Percentiles rank a stretch among this genome's conserved stretches.
Evolutionary conservation across 108 stramenopile species (phyloP).

Genomic region (Schizochytrium sp.): DNA sequence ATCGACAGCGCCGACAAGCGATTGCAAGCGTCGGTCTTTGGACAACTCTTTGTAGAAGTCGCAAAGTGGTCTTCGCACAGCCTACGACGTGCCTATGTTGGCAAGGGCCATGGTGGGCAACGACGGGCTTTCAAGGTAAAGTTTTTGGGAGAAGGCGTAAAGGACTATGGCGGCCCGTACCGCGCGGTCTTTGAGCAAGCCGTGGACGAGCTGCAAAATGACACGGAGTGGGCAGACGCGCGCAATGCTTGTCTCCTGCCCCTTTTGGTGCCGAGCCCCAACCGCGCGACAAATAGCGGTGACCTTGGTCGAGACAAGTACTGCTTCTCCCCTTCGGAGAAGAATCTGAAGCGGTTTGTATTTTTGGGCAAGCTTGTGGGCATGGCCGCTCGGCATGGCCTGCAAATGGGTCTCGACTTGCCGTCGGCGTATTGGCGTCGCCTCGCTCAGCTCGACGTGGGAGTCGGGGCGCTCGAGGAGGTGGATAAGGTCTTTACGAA

Average conservation of each 20-base stretch:
- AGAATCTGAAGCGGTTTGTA: conserved; percentile 62
- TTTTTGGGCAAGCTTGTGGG: conserved; percentile 86
- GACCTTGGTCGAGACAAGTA: conserved; percentile 46
- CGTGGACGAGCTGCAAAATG: conserved; percentile 60
- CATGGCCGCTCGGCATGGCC: conserved; percentile 75
- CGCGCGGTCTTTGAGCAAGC: conserved; percentile 88
- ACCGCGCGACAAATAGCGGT: background rate
- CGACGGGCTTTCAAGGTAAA: conserved; percentile 91
- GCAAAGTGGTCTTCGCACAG: conserved; percentile 72
- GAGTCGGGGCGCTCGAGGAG: conserved; percentile 29
- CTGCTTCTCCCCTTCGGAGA: conserved; percentile 38
- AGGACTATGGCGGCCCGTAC: conserved; percentile 96
- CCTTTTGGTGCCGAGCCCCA: background rate
- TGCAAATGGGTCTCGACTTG: conserved; percentile 72
- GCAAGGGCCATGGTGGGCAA: conserved; percentile 92
- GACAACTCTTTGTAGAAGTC: conserved; percentile 81
- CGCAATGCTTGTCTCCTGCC: conserved; percentile 26
- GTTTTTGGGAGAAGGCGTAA: conserved; percentile 91
- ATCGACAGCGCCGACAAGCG: background rate
- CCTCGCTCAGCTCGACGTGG: conserved; percentile 26
- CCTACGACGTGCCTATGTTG: conserved; percentile 76
- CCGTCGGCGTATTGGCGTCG: conserved; percentile 35
- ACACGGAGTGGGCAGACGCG: background rate
- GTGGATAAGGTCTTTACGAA: conserved; percentile 62
- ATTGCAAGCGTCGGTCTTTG: conserved; percentile 55